A percentile compares a stretch with the other conserved stretches of the same genome.
Evolutionary conservation across 140 eudicot species (phyloP).

Genomic region (Bidens hawaiensis): DNA sequence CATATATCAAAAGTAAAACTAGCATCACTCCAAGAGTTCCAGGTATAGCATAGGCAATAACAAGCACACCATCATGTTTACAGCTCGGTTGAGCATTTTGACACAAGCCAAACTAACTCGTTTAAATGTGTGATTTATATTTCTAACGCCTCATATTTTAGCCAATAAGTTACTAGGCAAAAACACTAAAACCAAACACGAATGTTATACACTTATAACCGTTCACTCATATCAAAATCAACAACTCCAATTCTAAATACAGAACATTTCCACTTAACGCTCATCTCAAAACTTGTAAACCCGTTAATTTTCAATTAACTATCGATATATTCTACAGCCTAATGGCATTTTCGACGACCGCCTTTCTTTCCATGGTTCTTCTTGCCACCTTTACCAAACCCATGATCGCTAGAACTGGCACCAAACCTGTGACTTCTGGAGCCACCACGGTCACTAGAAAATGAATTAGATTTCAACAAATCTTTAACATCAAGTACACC

Average conservation of each 20-base stretch:
- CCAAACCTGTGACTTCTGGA: conserved; percentile 19
- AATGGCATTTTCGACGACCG: conserved; percentile 57
- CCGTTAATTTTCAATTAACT: neutral
- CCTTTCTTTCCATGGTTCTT: conserved; percentile 65
- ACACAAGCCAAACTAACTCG: too few relatives aligned
- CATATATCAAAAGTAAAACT: too few relatives aligned
- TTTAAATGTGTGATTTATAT: too few relatives aligned
- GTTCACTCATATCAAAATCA: too few relatives aligned
- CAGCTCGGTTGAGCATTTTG: too few relatives aligned
- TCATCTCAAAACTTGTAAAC: conserved; percentile 15
- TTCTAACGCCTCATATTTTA: neutral
- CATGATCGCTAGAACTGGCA: conserved; percentile 32
- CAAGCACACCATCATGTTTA: too few relatives aligned
- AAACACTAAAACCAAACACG: neutral
- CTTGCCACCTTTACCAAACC: conserved; percentile 41
- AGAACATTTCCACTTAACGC: neutral
- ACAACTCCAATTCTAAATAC: neutral
- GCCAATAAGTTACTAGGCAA: neutral
- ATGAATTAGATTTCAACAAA: conserved; percentile 34
- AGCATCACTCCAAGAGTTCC: too few relatives aligned
- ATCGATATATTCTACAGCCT: neutral
- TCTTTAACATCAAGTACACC: conserved; percentile 76
- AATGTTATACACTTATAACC: too few relatives aligned
- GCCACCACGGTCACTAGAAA: conserved; percentile 31
- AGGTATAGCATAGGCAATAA: too few relatives aligned